A percentile compares a stretch with the other conserved stretches of the same genome.
These are phyloP conservation scores for Ophiostoma angusticollis DNA, from an alignment of 2,329 filamentous ascomycete genomes.

Conservation along the genomic window DNA sequence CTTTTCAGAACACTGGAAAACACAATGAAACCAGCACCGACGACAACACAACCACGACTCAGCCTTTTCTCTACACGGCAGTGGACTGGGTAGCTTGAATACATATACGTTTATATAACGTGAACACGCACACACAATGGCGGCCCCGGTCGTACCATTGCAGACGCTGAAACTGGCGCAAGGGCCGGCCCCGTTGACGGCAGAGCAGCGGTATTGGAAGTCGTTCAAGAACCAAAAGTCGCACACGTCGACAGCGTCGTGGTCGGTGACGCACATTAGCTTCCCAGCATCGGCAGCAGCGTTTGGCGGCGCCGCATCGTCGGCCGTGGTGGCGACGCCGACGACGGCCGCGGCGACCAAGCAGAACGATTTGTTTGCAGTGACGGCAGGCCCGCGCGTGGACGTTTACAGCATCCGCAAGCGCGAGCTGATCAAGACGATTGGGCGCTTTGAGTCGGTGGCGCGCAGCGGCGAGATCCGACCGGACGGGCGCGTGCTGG, in stretches of 20 bases:
- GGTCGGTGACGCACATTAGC: constrained; percentile 82
- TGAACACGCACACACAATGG: constrained; percentile 44
- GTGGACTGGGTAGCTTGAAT: too few species aligned
- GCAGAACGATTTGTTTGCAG: constrained; percentile 66
- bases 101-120: neutral
- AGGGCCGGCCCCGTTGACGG: constrained; percentile 69
- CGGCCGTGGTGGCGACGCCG: constrained; percentile 27
- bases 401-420: constrained; percentile 91
- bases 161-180: constrained; percentile 71
- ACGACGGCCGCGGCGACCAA: constrained; percentile 28
- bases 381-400: constrained; percentile 86
- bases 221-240: constrained; percentile 85
- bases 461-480: constrained; percentile 83
- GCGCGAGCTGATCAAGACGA: constrained; percentile 83
- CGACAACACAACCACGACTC: too few species aligned
- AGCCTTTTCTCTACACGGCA: too few species aligned
- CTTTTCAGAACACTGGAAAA: too few species aligned
- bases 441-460: constrained; percentile 84
- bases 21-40: too few species aligned
- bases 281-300: constrained; percentile 41
- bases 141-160: constrained; percentile 70
- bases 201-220: constrained; percentile 94
- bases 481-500: constrained; percentile 74
- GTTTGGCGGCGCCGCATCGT: constrained; percentile 16
- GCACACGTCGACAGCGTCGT: constrained; percentile 80